phyloP scores from a whole-genome alignment of 2,329 filamentous ascomycete species.

The Aspergillus fijiensis region DNA sequence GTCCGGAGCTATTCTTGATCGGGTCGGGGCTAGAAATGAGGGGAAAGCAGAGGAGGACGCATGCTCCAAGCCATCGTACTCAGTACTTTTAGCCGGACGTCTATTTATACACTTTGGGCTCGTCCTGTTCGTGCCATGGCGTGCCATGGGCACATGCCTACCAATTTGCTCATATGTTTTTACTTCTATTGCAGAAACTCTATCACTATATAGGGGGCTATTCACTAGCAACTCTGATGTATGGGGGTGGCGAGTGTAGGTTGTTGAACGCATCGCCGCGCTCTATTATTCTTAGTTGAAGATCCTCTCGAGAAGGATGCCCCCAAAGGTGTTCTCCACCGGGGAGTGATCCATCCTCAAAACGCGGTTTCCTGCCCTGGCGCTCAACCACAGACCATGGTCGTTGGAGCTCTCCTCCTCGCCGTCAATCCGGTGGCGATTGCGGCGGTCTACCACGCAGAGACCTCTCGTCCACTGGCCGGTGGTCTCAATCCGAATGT shows the following conservation, averaged over 20 bases:
- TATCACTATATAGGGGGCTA: neutral
- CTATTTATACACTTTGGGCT: neutral
- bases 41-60: too few species aligned
- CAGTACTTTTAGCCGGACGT: neutral
- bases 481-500: constrained; percentile 82
- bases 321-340: constrained; percentile 65
- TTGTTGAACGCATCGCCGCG: too few species aligned
- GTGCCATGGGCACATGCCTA: neutral
- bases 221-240: neutral
- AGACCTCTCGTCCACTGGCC: constrained; percentile 96
- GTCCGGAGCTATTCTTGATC: neutral
- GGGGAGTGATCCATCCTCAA: constrained; percentile 69
- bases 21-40: neutral
- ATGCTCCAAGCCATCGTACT: too few species aligned
- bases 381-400: constrained; percentile 72
- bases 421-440: constrained; percentile 44
- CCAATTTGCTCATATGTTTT: neutral
- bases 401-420: constrained; percentile 67
- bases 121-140: neutral
- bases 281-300: constrained; percentile 42
- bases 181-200: neutral
- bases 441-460: constrained; percentile 77
- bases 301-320: constrained; percentile 63
- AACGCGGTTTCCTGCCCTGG: constrained; percentile 73
- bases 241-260: neutral